phyloP scores from a whole-genome alignment of 2,329 filamentous ascomycete species.

The Colletotrichum salicis region DNA sequence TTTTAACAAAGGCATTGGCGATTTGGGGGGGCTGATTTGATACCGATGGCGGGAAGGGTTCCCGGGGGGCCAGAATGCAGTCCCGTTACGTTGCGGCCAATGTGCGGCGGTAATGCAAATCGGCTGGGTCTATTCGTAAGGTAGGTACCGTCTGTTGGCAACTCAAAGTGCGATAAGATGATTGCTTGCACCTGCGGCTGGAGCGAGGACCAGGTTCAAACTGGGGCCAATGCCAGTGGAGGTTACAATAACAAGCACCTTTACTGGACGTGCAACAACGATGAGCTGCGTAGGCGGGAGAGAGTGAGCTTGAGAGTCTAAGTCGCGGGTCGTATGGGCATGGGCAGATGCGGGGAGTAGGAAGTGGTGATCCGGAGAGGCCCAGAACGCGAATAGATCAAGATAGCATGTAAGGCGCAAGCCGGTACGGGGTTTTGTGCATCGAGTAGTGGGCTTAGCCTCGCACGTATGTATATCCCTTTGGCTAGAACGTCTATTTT shows the following conservation, averaged over 20 bases:
- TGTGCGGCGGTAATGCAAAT: slow-evolving; percentile 7
- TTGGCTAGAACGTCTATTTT: background rate
- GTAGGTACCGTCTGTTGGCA: background rate
- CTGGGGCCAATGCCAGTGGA: background rate
- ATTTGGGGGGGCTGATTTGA: slow-evolving; percentile 10
- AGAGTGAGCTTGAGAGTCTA: background rate
- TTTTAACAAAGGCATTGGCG: slow-evolving; percentile 34
- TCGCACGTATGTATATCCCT: background rate
- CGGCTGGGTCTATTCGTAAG: slow-evolving; percentile 4
- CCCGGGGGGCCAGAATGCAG: slow-evolving; percentile 3
- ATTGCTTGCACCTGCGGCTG: background rate
- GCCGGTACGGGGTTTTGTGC: slow-evolving; percentile 18
- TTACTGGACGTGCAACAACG: background rate
- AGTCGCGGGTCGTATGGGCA: background rate
- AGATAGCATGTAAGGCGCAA: background rate
- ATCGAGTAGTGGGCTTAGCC: slow-evolving; percentile 19
- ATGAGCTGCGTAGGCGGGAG: slow-evolving; percentile 8
- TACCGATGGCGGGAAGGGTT: background rate
- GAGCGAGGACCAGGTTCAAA: background rate
- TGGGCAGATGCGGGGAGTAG: slow-evolving; percentile 14
- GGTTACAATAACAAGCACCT: background rate
- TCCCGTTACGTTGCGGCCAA: slow-evolving; percentile 13
- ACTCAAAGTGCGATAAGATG: slow-evolving; percentile 14
- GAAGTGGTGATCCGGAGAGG: slow-evolving; percentile 7
- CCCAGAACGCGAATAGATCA: slow-evolving; percentile 10